Percentiles rank a stretch among this genome's conserved stretches.
These are phyloP conservation scores for Flaveria brownii DNA, from an alignment of 129 eudicot species.

Conservation along the genomic window DNA sequence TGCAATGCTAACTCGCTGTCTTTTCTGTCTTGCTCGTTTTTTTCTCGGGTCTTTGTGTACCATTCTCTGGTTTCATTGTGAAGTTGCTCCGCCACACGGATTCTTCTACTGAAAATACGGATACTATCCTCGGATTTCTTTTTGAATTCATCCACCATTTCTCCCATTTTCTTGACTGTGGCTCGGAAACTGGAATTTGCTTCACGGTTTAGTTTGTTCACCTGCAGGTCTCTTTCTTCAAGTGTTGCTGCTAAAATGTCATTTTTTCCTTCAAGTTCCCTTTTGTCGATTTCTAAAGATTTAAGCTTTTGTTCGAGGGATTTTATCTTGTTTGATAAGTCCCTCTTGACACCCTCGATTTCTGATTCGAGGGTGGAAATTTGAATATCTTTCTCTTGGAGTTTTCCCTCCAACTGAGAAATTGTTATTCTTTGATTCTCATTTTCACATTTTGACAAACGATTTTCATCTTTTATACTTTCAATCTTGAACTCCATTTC, in stretches of 20 bases:
- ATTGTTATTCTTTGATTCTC: conserved; percentile 37
- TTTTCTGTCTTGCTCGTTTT: conserved; percentile 45
- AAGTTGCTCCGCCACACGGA: conserved; percentile 80
- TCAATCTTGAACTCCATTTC: conserved; percentile 38
- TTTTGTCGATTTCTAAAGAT: conserved; percentile 38
- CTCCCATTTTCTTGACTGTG: conserved; percentile 66
- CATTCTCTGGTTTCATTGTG: conserved; percentile 68
- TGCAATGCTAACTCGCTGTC: conserved; percentile 37
- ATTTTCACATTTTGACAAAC: conserved; percentile 31
- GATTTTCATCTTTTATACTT: conserved; percentile 30
- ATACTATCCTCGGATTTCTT: conserved; percentile 67
- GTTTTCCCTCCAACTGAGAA: conserved; percentile 28
- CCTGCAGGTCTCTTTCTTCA: conserved; percentile 35
- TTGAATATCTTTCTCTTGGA: conserved; percentile 34
- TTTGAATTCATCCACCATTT: conserved; percentile 59
- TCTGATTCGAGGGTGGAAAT: conserved; percentile 32
- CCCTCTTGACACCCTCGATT: conserved; percentile 42
- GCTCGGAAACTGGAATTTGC: conserved; percentile 36
- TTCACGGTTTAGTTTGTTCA: conserved; percentile 38
- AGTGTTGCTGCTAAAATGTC: conserved; percentile 32
- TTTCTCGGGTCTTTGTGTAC: conserved; percentile 47
- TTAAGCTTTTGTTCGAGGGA: conserved; percentile 31
- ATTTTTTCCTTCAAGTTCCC: conserved; percentile 39
- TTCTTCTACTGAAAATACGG: conserved; percentile 63
- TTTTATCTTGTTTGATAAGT: conserved; percentile 41